Percentiles rank a stretch among this genome's conserved stretches.
Conservation (phyloP, 2,329 filamentous ascomycete species). For the Trichoderma semiorbis region DNA sequence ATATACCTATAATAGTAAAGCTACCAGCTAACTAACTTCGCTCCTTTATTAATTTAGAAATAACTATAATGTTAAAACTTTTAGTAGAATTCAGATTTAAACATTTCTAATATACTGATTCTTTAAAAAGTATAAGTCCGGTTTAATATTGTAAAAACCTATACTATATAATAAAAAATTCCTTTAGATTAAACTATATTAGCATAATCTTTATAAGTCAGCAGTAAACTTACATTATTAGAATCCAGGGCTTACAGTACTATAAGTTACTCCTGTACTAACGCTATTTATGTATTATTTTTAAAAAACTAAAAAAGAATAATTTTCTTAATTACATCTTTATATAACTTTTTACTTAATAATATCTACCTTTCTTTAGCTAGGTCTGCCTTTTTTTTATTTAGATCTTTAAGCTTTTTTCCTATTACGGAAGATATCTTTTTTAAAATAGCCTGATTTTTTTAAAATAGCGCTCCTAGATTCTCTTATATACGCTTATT, state of each 20-base stretch:
- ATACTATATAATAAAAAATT: too few relatives aligned
- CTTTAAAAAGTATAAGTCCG: too few relatives aligned
- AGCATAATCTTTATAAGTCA: too few relatives aligned
- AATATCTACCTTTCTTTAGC: not conserved
- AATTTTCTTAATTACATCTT: conserved; percentile 10
- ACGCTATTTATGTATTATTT: conserved; percentile 6
- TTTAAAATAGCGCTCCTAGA: not conserved
- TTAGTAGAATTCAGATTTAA: too few relatives aligned
- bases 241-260: conserved; percentile 4
- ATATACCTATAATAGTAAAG: too few relatives aligned
- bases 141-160: too few relatives aligned
- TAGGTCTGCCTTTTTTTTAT: not conserved
- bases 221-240: too few relatives aligned
- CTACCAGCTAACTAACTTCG: too few relatives aligned
- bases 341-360: not conserved
- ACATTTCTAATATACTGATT: too few relatives aligned
- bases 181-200: too few relatives aligned
- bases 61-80: too few relatives aligned
- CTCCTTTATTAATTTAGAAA: too few relatives aligned
- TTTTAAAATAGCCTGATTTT: not conserved
- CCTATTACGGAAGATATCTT: not conserved
- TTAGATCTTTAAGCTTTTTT: not conserved
- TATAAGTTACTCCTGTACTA: not conserved
- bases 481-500: not conserved
- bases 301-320: conserved; percentile 17